Conservation (phyloP, 805 yeast species). For the Isabelozyma heimii region DNA sequence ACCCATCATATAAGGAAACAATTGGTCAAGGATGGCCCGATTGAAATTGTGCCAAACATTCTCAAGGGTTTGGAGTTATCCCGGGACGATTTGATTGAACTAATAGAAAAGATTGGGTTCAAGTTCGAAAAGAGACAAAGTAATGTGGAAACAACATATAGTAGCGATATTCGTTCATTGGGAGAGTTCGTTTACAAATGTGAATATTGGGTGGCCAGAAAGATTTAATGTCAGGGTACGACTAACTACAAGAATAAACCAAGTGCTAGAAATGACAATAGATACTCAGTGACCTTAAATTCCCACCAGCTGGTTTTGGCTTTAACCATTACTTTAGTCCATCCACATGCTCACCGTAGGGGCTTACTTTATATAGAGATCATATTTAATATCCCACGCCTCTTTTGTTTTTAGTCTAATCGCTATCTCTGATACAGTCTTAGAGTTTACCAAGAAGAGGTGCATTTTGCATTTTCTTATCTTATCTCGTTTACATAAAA, state of each 20-base stretch:
- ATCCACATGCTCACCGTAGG: too few species aligned
- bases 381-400: too few species aligned
- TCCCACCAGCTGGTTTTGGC: too few species aligned
- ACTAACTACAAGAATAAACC: too few species aligned
- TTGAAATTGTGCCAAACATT: slow-evolving; percentile 28
- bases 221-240: slow-evolving; percentile 8
- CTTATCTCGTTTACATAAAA: background rate
- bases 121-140: slow-evolving; percentile 42
- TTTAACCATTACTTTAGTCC: too few species aligned
- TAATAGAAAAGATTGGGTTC: slow-evolving; percentile 52
- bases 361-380: too few species aligned
- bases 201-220: slow-evolving; percentile 65
- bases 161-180: slow-evolving; percentile 47
- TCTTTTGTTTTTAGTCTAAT: too few species aligned
- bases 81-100: slow-evolving; percentile 48
- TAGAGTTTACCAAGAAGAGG: too few species aligned
- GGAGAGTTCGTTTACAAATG: slow-evolving; percentile 60
- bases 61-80: slow-evolving; percentile 59
- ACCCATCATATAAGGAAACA: slow-evolving; percentile 14
- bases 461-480: background rate
- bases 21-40: slow-evolving; percentile 16
- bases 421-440: too few species aligned
- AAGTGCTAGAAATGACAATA: too few species aligned
- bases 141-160: slow-evolving; percentile 49
- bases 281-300: too few species aligned